Percentiles rank a stretch among this genome's conserved stretches.
Evolutionary conservation across 176 grass and related monocot genomes (phyloP).

Genomic region (Triticum dicoccoides): DNA sequence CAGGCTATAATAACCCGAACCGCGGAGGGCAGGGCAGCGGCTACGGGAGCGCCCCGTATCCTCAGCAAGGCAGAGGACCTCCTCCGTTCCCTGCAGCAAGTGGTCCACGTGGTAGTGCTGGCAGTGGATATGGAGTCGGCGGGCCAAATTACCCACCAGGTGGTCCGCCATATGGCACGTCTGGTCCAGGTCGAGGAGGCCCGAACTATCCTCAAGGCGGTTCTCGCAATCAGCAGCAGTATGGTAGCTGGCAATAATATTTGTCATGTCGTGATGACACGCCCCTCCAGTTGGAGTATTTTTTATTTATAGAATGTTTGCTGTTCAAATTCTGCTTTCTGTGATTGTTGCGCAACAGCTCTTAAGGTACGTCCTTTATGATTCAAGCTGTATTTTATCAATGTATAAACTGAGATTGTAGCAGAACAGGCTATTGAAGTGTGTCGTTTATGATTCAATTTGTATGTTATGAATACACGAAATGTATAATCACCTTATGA

Average conservation of each 20-base stretch:
- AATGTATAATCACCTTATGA: background rate
- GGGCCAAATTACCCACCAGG: slow-evolving; percentile 69
- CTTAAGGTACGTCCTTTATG: background rate
- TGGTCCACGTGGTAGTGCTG: slow-evolving; percentile 33
- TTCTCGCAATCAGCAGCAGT: slow-evolving; percentile 72
- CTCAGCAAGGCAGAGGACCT: slow-evolving; percentile 64
- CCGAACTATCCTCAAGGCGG: slow-evolving; percentile 53
- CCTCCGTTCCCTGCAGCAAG: slow-evolving; percentile 44
- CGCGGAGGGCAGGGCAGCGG: slow-evolving; percentile 69
- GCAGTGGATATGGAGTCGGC: slow-evolving; percentile 46
- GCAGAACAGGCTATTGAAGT: background rate
- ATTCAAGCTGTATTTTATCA: background rate
- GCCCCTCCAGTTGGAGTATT: background rate
- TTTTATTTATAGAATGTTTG: background rate
- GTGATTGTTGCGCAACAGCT: background rate
- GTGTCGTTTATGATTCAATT: background rate
- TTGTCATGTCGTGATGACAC: background rate
- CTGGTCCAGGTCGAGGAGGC: slow-evolving; percentile 61
- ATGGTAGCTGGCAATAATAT: slow-evolving; percentile 69
- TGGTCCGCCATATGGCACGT: slow-evolving; percentile 51
- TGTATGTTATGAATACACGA: background rate
- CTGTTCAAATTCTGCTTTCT: background rate
- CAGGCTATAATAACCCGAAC: slow-evolving; percentile 65
- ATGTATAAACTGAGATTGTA: background rate
- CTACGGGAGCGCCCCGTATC: slow-evolving; percentile 66